Conservation (phyloP, 306 rosid genomes). For the Cicer chorassanicum region DNA sequence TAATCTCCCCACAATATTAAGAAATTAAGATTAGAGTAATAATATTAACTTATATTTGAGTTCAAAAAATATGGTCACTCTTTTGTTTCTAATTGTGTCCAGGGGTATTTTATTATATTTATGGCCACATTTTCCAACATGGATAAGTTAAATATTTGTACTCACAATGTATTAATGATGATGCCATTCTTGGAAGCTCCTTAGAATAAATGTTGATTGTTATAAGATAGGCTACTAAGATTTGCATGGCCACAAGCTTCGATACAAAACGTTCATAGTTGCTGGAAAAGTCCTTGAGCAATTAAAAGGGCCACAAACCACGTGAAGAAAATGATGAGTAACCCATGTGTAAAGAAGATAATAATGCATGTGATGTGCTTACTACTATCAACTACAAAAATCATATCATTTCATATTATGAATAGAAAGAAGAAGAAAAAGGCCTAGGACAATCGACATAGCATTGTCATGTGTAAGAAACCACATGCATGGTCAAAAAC, state of each 20-base stretch:
- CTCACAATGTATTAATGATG: conserved; percentile 31
- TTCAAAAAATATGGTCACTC: no score
- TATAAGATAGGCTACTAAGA: conserved; percentile 5
- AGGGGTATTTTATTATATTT: background rate
- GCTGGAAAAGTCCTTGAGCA: conserved; percentile 9
- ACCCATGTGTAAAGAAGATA: conserved; percentile 44
- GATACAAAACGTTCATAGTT: conserved; percentile 2
- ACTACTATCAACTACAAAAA: conserved; percentile 1
- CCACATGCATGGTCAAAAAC: conserved; percentile 51
- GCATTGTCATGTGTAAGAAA: conserved; percentile 26
- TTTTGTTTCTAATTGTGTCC: no score
- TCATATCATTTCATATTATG: background rate
- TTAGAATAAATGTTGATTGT: conserved; percentile 4
- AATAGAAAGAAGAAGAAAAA: conserved; percentile 27
- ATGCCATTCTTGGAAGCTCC: background rate
- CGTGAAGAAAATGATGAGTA: conserved; percentile 14
- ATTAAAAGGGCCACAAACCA: conserved; percentile 40
- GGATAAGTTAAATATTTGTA: background rate
- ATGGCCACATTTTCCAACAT: background rate
- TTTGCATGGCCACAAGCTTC: conserved; percentile 14
- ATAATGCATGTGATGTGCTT: conserved; percentile 41
- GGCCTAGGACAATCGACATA: conserved; percentile 38
- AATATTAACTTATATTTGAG: no score
- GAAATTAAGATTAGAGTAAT: no score
- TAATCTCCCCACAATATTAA: no score